Base-by-base conservation (phyloP, 1,139 yeast genomes). In the Saccharomyces hybrid region DNA sequence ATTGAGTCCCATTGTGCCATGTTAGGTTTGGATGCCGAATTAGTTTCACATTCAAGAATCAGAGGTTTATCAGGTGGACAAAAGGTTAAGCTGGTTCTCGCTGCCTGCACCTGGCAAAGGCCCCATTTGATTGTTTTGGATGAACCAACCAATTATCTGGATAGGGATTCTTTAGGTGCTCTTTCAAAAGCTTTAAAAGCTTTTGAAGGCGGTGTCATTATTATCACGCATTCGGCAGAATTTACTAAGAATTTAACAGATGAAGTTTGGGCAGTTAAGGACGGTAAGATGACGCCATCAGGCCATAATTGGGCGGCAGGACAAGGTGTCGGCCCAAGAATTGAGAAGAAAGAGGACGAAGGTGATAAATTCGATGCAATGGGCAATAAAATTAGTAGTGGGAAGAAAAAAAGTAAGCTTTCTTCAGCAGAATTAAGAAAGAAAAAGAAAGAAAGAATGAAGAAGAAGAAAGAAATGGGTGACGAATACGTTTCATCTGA, bases 371-470 rank as follows among this genome's bases (percentile, higher is more conserved):
- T 91, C 80, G 99, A 91, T 80, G 99, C 98, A 71, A 88, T 91
- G 93, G 99, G 99, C 82, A 91, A 91, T 96, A 91, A 91, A 93
- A 85, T 91, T 78, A 91, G 88, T 70, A 79, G 86, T 74, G 88
- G 81, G 74, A 88, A 89, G 88, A 91, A 93, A 93, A 90, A 87
- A 85, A 82, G 82, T 78, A 91, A 90, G 86, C 83, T 91, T 75
- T 86, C 96, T 67, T 90, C 97, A 74, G 96, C 98, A 66, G 99
- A 93, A 79, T 83, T 91, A 77, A 88, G 99, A 84, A 91, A 91
- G 96, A 91, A 91, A 95, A 91, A 93, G 96, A 93, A 93, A 96
- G 98, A 91, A 82, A 89, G 98, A 85, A 90, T 93, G 97, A 88
- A 88, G 88, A 91, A 90, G 93, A 91, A 91, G 96, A 91, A 91